A percentile compares a stretch with the other conserved stretches of the same genome.
Evolutionary conservation across 192 early-diverging fungal genomes (phyloP).

Genomic region (Spizellomyces punctatus): DNA sequence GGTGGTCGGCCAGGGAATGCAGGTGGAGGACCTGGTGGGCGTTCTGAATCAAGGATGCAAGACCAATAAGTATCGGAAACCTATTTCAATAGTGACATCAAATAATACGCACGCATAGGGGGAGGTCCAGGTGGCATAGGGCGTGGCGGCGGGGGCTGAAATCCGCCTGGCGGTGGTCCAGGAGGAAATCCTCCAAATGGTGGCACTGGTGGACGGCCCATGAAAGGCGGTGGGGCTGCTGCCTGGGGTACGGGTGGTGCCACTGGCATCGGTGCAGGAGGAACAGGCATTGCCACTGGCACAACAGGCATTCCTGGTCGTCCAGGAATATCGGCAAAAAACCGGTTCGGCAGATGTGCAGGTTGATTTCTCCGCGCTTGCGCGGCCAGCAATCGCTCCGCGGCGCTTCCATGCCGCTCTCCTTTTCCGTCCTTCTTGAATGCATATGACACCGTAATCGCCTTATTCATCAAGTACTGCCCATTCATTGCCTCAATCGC

Average conservation of each 20-base stretch:
- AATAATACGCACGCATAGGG: slow-evolving; percentile 27
- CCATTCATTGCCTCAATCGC: slow-evolving; percentile 98
- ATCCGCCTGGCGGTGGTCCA: slow-evolving; percentile 30
- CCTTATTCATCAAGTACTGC: slow-evolving; percentile 93
- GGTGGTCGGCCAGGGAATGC: slow-evolving; percentile 35
- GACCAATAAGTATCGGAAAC: neutral
- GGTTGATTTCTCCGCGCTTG: slow-evolving; percentile 81
- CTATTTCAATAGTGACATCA: neutral
- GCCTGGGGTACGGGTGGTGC: slow-evolving; percentile 24
- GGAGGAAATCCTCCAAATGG: slow-evolving; percentile 18
- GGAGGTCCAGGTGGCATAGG: slow-evolving; percentile 9
- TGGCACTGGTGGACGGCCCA: slow-evolving; percentile 8
- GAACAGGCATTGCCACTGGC: slow-evolving; percentile 4
- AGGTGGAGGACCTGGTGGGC: slow-evolving; percentile 27
- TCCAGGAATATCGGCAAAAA: slow-evolving; percentile 68
- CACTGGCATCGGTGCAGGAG: slow-evolving; percentile 14
- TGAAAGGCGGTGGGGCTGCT: slow-evolving; percentile 20
- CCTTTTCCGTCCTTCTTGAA: slow-evolving; percentile 99
- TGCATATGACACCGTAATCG: slow-evolving; percentile 87
- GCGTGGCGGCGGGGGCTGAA: slow-evolving; percentile 29
- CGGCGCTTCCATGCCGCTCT: slow-evolving; percentile 93
- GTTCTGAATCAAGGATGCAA: neutral
- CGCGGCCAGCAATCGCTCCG: slow-evolving; percentile 90
- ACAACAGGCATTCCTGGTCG: slow-evolving; percentile 25
- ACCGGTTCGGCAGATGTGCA: slow-evolving; percentile 61